phyloP scores from a whole-genome alignment of 345 rosid species.

The Euphorbia lathyris region DNA sequence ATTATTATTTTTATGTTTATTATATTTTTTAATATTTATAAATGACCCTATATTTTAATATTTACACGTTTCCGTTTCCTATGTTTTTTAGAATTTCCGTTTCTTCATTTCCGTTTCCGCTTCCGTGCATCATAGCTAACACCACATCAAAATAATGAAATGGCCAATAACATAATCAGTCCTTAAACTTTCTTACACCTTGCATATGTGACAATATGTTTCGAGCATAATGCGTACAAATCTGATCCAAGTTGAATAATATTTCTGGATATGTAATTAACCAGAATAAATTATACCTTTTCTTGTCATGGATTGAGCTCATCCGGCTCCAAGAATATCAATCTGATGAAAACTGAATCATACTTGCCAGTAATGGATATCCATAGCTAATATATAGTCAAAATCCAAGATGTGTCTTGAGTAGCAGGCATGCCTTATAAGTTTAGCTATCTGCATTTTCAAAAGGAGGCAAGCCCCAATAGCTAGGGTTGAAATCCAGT shows the following conservation, averaged over 20 bases:
- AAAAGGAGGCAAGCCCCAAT: conserved; percentile 74
- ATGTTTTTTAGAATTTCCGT: no score
- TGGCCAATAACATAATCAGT: no score
- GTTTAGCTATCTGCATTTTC: conserved; percentile 32
- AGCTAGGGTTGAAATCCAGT: conserved; percentile 59
- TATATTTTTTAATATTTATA: no score
- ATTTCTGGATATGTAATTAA: neutral
- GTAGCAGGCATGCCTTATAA: no score
- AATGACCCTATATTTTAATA: no score
- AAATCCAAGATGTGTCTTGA: neutral
- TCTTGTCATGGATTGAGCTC: neutral
- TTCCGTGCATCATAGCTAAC: no score
- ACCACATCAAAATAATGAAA: no score
- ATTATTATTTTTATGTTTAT: no score
- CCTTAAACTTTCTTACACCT: no score
- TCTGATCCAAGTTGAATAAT: neutral
- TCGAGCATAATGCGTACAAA: neutral
- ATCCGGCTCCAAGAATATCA: conserved; percentile 2
- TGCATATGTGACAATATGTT: no score
- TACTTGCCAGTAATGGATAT: neutral
- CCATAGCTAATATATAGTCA: neutral
- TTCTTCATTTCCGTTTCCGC: no score
- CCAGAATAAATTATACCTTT: neutral
- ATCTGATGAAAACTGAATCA: neutral
- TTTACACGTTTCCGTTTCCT: no score